Evolutionary conservation across 192 early-diverging fungal species (phyloP), one percentile per base, ranked within the genome.

Genomic region (Backusella sp.): DNA sequence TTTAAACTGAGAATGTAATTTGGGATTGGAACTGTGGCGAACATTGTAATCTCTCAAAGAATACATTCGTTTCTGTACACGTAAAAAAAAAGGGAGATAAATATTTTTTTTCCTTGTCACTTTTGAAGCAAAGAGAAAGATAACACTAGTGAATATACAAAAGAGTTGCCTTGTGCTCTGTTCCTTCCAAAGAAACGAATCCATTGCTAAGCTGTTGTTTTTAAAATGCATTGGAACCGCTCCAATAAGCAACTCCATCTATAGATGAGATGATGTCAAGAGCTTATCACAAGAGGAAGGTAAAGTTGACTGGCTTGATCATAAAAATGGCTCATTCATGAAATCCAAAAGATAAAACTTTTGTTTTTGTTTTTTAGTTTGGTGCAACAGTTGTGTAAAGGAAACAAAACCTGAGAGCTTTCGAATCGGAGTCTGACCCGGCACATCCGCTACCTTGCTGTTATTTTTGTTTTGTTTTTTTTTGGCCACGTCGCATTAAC

Each of bases 1-100:
- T 59, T 59, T 59, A 59, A 59, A 59, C 53, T 59, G 53, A 59
- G 23, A 59, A 59, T 59, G 53, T 59, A 59, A 23, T 59, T 19
- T 21, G 21, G 21, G 53, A 21, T 59, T 59, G 53, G 56, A 62
- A 62, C 19, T 56, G 6, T 52, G 5, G 4, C 9, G 26, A 62
- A 62, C 6, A 49, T n/a, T 17, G 46, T 44, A 44, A 41, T 52
- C 49, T n/a, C 6, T 21, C 49, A 32, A 19, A 53, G n/a, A n/a
- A n/a, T 2, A 56, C n/a, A 44, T 44, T 17, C 5, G 15, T 44
- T 17, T 44, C 42, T 17, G 14, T 17, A 15, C 5, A 5, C 15
- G 14, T 44, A 14, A 44, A 11, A 17, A 15, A 14, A 44, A 19
- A 44, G 37, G 37, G 37, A 39, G 11, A 39, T 39, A 39, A 11